These are phyloP conservation scores for Arthrinium phaeospermum DNA, from an alignment of 2,329 filamentous ascomycete genomes.

Conservation along the genomic window DNA sequence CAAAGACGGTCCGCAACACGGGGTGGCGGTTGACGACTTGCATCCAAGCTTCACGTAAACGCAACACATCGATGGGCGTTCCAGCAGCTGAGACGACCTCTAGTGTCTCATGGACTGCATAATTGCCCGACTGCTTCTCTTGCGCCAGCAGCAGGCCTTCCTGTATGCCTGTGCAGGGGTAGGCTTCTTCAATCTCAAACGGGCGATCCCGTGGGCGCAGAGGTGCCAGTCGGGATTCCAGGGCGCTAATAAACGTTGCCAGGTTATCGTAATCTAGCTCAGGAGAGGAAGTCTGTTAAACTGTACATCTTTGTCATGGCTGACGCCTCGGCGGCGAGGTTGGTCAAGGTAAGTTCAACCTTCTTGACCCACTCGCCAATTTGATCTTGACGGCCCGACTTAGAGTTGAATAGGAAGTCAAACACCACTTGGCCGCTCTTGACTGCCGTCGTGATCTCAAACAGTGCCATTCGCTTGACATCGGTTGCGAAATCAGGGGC, in stretches of 20 bases:
- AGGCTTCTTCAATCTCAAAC: constrained; percentile 21
- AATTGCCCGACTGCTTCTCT: constrained; percentile 21
- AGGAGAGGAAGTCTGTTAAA: constrained; percentile 21
- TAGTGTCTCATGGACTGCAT: constrained; percentile 21
- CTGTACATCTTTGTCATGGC: constrained; percentile 14
- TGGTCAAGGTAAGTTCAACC: constrained; percentile 14
- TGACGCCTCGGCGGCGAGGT: constrained; percentile 14
- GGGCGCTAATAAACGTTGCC: neutral
- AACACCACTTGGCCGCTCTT: constrained; percentile 19
- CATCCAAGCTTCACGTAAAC: constrained; percentile 19
- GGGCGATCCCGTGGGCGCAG: constrained; percentile 2
- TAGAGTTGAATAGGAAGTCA: constrained; percentile 20
- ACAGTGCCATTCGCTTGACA: neutral
- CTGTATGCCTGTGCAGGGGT: constrained; percentile 21
- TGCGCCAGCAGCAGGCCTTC: constrained; percentile 22
- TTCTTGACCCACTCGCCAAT: constrained; percentile 22
- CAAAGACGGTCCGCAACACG: constrained; percentile 18
- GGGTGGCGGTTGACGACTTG: constrained; percentile 19
- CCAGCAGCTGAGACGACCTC: constrained; percentile 16
- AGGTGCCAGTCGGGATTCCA: constrained; percentile 6
- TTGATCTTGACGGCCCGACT: constrained; percentile 18
- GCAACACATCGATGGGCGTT: neutral
- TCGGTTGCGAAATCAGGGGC: constrained; percentile 10
- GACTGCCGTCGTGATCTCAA: constrained; percentile 20
- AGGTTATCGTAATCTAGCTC: constrained; percentile 17